Evolutionary conservation across 2,329 filamentous ascomycete genomes (phyloP).

Genomic region (Ophiostoma novo-ulmi): DNA sequence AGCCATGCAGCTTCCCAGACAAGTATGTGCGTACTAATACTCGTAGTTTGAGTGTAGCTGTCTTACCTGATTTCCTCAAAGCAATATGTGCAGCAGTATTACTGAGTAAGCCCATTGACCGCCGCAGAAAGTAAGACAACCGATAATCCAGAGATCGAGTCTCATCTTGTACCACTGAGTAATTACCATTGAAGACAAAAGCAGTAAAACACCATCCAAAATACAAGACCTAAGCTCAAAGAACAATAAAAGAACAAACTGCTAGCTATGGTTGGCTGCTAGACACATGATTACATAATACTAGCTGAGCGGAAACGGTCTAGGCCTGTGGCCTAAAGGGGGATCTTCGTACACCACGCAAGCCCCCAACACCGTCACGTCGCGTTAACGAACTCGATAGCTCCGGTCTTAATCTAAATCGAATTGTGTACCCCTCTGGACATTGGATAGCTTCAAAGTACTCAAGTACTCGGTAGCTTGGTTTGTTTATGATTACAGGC

Average conservation of each 20-base stretch:
- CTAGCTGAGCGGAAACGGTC: neutral
- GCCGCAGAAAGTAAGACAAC: neutral
- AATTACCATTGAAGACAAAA: neutral
- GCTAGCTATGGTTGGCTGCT: neutral
- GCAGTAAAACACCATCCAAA: neutral
- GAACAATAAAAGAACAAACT: neutral
- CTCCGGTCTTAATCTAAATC: neutral
- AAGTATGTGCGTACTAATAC: neutral
- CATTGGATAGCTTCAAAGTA: neutral
- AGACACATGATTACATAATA: neutral
- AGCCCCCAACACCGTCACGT: neutral
- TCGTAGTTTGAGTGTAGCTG: too few species aligned
- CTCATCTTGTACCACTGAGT: neutral
- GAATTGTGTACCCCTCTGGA: neutral
- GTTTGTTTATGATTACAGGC: neutral
- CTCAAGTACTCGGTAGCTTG: neutral
- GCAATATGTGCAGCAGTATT: neutral
- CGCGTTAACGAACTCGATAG: neutral
- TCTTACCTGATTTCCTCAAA: too few species aligned
- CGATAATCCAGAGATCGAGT: neutral
- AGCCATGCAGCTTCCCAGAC: neutral
- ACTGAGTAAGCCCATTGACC: neutral
- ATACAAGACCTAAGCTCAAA: neutral
- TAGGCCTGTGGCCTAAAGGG: neutral
- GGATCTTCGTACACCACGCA: neutral